phyloP scores from a whole-genome alignment of 2,329 filamentous ascomycete genomes.

The Xenosphaeropsis pyriputrescens region DNA sequence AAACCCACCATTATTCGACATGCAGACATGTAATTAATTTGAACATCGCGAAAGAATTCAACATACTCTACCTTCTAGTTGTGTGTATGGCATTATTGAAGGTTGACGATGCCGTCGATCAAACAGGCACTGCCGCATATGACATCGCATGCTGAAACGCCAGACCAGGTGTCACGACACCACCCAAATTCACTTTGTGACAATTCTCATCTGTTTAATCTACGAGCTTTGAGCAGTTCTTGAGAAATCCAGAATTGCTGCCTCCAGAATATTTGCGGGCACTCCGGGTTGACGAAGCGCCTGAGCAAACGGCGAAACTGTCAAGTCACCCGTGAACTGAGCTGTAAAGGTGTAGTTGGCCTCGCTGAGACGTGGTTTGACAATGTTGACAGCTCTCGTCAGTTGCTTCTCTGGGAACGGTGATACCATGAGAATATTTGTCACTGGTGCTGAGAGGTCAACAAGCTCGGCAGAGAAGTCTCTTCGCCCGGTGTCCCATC shows the following conservation, averaged over 20 bases:
- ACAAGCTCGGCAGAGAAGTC: constrained; percentile 13
- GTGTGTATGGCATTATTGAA: too few relatives aligned
- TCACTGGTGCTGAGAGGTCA: constrained; percentile 62
- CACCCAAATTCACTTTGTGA: too few relatives aligned
- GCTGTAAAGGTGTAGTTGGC: constrained; percentile 50
- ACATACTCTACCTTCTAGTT: too few relatives aligned
- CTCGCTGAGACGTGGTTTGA: constrained; percentile 66
- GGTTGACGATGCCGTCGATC: too few relatives aligned
- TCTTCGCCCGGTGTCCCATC: constrained; percentile 54
- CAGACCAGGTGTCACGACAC: too few relatives aligned
- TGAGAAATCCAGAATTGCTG: constrained; percentile 32
- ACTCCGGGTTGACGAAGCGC: constrained; percentile 11
- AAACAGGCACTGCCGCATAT: too few relatives aligned
- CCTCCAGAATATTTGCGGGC: constrained; percentile 26
- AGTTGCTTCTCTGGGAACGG: constrained; percentile 34
- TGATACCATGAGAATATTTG: constrained; percentile 62
- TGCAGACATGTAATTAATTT: too few relatives aligned
- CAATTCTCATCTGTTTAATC: too few relatives aligned
- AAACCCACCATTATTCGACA: too few relatives aligned
- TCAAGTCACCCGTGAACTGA: constrained; percentile 34
- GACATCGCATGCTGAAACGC: too few relatives aligned
- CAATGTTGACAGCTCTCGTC: constrained; percentile 42
- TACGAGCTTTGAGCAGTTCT: too few relatives aligned
- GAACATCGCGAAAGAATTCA: too few relatives aligned
- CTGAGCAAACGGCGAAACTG: constrained; percentile 5